Evolutionary conservation across 179 eudicot species (phyloP), one percentile per base, ranked within the genome.

Genomic region (Pouteria campechiana): DNA sequence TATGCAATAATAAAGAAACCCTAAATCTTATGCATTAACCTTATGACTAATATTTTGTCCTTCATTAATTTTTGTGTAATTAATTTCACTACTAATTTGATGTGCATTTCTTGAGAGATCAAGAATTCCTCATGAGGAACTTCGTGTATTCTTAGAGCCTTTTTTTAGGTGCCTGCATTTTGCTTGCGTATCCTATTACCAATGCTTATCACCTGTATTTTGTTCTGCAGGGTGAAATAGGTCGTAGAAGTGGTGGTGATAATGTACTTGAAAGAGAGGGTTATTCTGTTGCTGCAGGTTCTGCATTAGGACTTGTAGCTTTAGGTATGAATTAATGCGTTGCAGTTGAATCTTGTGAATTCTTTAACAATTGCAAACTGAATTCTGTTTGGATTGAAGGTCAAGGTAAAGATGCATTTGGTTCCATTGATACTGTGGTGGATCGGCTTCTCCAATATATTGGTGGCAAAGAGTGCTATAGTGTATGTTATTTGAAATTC

Each of bases 181-280:
- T 20, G n/a, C 21, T 19, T 17, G 25, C 7, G 39, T 5, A 45
- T 31, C 18, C 8, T 17, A 6, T 23, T 34, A 16, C 7, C 5
- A 32, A 30, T n/a, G 34, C 6, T 33, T 20, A 24, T 31, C 7
- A 34, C 35, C n/a, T 49, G 5, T 33, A 25, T 49, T 49, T 17
- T 39, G 46, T 45, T 41, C 35, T 64, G 48, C 78, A 87, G 99
- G 81, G 72, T 45, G 94, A 92, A 73, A 82, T 83, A 45, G 94
- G 99, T 7, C 89, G 96, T 32, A 77, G 94, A 72, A 92, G 99
- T 73, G 99, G 99, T 46, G 99, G 96, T 18, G 96, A 92, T 66
- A 92, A 87, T 73, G 99, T 92, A 37, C 92, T 87, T 40, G 98
- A 92, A 59, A 77, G 96, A 60, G 96, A 92, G 55, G 96, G 96